phyloP scores from a whole-genome alignment of 805 yeast genomes.

The Metschnikowia cerradonensis region DNA sequence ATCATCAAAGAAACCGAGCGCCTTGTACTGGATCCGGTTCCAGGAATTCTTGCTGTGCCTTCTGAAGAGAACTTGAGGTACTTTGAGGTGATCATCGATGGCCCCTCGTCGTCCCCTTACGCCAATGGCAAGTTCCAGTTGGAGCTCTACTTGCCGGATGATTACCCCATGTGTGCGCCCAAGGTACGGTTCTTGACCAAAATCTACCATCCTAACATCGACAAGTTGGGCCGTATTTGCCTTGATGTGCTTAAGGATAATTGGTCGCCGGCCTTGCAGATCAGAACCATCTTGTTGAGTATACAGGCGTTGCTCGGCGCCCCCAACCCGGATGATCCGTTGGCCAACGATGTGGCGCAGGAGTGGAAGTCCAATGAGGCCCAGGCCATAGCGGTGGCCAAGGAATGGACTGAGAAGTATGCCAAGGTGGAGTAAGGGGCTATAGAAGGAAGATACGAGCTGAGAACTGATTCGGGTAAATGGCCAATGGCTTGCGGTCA shows the following conservation, averaged over 20 bases:
- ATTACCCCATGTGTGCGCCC: slow-evolving; percentile 97
- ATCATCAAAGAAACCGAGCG: slow-evolving; percentile 96
- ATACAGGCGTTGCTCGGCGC: slow-evolving; percentile 92
- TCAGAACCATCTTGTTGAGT: slow-evolving; percentile 84
- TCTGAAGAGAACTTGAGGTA: slow-evolving; percentile 92
- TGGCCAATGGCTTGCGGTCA: no score
- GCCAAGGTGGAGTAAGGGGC: slow-evolving; percentile 32
- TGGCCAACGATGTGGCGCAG: slow-evolving; percentile 96
- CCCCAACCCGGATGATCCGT: slow-evolving; percentile 97
- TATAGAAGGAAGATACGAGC: background rate
- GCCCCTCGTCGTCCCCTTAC: slow-evolving; percentile 89
- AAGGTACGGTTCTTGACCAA: slow-evolving; percentile 90
- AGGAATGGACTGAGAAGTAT: slow-evolving; percentile 64
- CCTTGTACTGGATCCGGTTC: slow-evolving; percentile 88
- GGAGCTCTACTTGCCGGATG: slow-evolving; percentile 90
- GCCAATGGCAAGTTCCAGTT: slow-evolving; percentile 75
- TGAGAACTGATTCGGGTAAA: no score
- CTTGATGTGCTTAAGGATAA: slow-evolving; percentile 90
- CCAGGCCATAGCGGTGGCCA: slow-evolving; percentile 76
- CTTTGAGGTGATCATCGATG: slow-evolving; percentile 87
- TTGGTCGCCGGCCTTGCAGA: slow-evolving; percentile 98
- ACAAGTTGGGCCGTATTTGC: slow-evolving; percentile 91
- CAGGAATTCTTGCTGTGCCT: slow-evolving; percentile 91
- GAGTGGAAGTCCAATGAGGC: slow-evolving; percentile 88
- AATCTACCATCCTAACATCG: slow-evolving; percentile 96